phyloP scores from a whole-genome alignment of 768 basidiomycete species.

The Dendrothele bispora region DNA sequence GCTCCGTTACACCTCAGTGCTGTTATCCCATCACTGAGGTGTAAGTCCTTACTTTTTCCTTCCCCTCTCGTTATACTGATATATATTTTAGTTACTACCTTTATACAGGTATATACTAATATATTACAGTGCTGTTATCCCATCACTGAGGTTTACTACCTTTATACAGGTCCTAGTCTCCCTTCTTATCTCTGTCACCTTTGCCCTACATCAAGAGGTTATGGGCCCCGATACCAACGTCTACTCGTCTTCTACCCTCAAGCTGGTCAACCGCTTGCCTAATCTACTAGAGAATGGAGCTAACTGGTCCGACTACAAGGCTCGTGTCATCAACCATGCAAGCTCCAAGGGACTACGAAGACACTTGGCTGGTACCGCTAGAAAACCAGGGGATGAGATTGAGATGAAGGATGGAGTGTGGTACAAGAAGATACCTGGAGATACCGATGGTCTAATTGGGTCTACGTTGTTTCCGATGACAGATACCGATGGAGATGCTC shows the following conservation, averaged over 20 bases:
- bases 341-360: slow-evolving; percentile 22
- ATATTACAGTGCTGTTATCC: too few relatives aligned
- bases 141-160: too few relatives aligned
- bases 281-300: slow-evolving; percentile 25
- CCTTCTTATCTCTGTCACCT: background rate
- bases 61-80: too few relatives aligned
- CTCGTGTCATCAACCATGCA: slow-evolving; percentile 19
- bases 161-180: too few relatives aligned
- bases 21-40: too few relatives aligned
- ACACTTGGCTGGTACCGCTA: slow-evolving; percentile 22
- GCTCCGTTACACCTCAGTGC: too few relatives aligned
- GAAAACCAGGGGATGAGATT: slow-evolving; percentile 14
- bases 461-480: too few relatives aligned
- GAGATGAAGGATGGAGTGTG: slow-evolving; percentile 10
- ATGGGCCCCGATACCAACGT: slow-evolving; percentile 22
- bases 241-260: slow-evolving; percentile 11
- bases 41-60: too few relatives aligned
- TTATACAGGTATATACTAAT: too few relatives aligned
- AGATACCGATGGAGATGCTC: slow-evolving; percentile 20
- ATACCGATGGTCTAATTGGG: slow-evolving; percentile 2
- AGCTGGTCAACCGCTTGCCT: slow-evolving; percentile 18
- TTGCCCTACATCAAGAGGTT: slow-evolving; percentile 21
- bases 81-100: too few relatives aligned
- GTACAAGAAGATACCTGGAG: slow-evolving; percentile 9
- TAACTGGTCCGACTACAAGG: slow-evolving; percentile 31